phyloP scores from a whole-genome alignment of 2,329 filamentous ascomycete genomes.

The Pseudogymnoascus sp. region DNA sequence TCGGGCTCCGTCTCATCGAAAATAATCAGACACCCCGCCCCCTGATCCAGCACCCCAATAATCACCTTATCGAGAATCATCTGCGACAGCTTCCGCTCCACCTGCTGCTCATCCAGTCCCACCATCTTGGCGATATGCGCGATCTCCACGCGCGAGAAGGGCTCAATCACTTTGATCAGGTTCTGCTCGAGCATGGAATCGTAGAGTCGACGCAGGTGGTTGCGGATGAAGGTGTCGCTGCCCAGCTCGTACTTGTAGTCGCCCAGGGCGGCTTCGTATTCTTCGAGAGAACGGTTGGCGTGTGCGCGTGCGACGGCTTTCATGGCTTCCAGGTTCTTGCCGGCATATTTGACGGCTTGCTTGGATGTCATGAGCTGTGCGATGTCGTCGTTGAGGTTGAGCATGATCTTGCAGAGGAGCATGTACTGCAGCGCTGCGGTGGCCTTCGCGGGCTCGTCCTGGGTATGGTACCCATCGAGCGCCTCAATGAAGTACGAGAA shows the following conservation, averaged over 20 bases:
- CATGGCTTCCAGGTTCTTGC: conserved; percentile 95
- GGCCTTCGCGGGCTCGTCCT: conserved; percentile 82
- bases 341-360: conserved; percentile 92
- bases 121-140: conserved; percentile 97
- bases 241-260: conserved; percentile 90
- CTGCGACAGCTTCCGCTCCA: conserved; percentile 95
- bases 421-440: conserved; percentile 98
- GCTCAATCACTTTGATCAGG: conserved; percentile 98
- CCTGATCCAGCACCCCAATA: conserved; percentile 92
- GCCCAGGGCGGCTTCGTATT: conserved; percentile 89
- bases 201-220: conserved; percentile 90
- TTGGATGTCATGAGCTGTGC: conserved; percentile 91
- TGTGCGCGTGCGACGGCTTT: conserved; percentile 96
- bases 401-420: conserved; percentile 99
- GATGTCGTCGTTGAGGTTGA: conserved; percentile 93
- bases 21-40: conserved; percentile 93
- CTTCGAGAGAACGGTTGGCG: conserved; percentile 87
- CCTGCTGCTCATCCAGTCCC: conserved; percentile 87
- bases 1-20: conserved; percentile 93
- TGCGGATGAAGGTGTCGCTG: conserved; percentile 91
- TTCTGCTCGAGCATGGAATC: conserved; percentile 99
- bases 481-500: conserved; percentile 99
- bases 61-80: conserved; percentile 99
- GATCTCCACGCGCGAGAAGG: conserved; percentile 94
- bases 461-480: conserved; percentile 88